Evolutionary conservation across 306 rosid genomes (phyloP), one percentile per base, ranked within the genome.

Genomic region (Pterocarpus santalinus): DNA sequence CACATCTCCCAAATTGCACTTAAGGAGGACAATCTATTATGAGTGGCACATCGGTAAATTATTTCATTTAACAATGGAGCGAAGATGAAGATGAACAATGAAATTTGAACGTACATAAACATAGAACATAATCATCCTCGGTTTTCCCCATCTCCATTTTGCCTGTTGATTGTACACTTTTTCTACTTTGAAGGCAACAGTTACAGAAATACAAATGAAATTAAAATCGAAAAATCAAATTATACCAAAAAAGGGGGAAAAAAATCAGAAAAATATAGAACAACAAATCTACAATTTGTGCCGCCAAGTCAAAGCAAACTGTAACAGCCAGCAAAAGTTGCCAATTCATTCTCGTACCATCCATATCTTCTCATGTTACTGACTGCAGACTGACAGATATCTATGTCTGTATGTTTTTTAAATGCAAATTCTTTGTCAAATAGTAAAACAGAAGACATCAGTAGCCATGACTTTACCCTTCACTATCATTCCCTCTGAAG

Each of bases 131-230:
- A 73, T 79, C 79, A 80, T 80, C 69, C 39, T 65, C 76, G 55
- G 61, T 78, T 58, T 83, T 65, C 38, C 83, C 81, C 51, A 64
- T 64, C 51, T 43, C 78, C 75, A 58, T 57, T 75, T 87, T 30
- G 78, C 87, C 84, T 80, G 79, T 84, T 85, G 88, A 85, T 79
- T 86, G 84, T 85, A 84, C 89, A 84, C 75, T 85, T 77, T 55
- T 55, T 68, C 80, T 79, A 71, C 88, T 57, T 60, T 76, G 60
- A 82, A 46, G 76, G 75, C 69, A 77, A 80, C 71, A 69, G 73
- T 55, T 16, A n/a, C 61, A 55, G 9, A 80, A 84, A 83, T 76
- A 86, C 88, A 80, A 78, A 87, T 47, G 65, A 84, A 84, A 58
- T 34, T 64, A 65, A 66, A 58, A 79, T 72, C 8, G 34, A 65